Conservation (phyloP, 164 flowering plant genomes). For the Protea cynaroides region DNA sequence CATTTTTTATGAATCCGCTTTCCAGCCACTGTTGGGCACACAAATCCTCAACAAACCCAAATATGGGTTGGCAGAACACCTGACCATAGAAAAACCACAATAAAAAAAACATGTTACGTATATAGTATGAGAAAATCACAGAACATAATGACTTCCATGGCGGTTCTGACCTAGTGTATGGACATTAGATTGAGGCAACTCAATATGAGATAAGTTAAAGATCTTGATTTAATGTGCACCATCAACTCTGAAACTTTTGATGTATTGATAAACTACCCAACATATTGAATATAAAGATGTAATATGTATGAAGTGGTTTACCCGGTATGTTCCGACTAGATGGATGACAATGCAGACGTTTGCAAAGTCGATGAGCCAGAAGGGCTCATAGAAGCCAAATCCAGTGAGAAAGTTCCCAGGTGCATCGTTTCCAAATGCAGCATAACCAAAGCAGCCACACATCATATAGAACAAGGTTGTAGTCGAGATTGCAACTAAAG, state of each 20-base stretch:
- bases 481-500: slow-evolving; percentile 23
- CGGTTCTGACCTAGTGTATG: too few species aligned
- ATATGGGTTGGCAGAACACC: slow-evolving; percentile 82
- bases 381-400: slow-evolving; percentile 76
- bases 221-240: too few species aligned
- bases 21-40: slow-evolving; percentile 45
- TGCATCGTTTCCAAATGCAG: slow-evolving; percentile 74
- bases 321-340: slow-evolving; percentile 79
- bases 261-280: too few species aligned
- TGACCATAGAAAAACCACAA: too few species aligned
- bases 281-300: too few species aligned
- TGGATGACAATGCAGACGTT: slow-evolving; percentile 56
- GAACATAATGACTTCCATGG: too few species aligned
- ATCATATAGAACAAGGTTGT: slow-evolving; percentile 59
- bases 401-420: slow-evolving; percentile 83
- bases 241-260: too few species aligned
- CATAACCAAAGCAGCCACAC: slow-evolving; percentile 65
- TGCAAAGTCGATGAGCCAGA: slow-evolving; percentile 69
- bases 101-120: too few species aligned
- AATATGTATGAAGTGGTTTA: too few species aligned
- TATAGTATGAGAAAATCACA: too few species aligned
- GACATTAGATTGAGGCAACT: too few species aligned
- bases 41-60: slow-evolving; percentile 42
- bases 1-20: slow-evolving; percentile 44
- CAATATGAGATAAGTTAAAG: too few species aligned